Evolutionary conservation across 1,284 basidiomycete genomes (phyloP), one percentile per base, ranked within the genome.

Genomic region (Heterobasidion irregulare): DNA sequence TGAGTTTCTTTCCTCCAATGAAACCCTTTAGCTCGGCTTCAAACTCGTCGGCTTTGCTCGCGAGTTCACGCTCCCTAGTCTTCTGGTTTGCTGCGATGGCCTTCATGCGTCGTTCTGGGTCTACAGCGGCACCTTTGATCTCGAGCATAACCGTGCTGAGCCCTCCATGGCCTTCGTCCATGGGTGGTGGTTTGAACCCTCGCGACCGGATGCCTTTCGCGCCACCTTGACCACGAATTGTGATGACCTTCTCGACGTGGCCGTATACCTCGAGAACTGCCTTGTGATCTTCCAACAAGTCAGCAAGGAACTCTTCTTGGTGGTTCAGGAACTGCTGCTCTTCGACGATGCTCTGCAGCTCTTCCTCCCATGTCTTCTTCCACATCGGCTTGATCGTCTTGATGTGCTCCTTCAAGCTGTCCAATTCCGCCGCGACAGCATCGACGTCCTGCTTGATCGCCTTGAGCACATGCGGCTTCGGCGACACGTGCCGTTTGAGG

Each of bases 311-410:
- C 70, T 95, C 92, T 69, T 94, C 90, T 66, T 97, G 93, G 65
- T 97, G 91, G 10, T 83, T 86, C 54, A 98, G 75, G 73, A 97
- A 90, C 63, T 95, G 91, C 68, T 99, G 96, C 71, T 99, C 96
- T 68, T 98, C 95, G 48, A 98, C 91, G 58, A 99, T 95, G 62
- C 94, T 92, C 74, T 94, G 90, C 67, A 99, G 71, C 74, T 99
- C 96, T 64, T 91, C 84, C 64, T 92, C 92, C 96, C 96, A 99
- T 26, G 95, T 98, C 78, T 96, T 94, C 75, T 96, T 94, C 96
- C 96, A 99, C 78, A 92, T 92, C 51, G 96, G 94, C 66, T 92
- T 94, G 64, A 97, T 83, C 3, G 90, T 89, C 62, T 86, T 82
- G 62, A 98, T 89, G 67, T 96, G 93, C 60, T 87, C 83, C 62